These are phyloP conservation scores for Dactylellina haptotyla DNA, from an alignment of 2,329 filamentous ascomycete species.

Conservation along the genomic window DNA sequence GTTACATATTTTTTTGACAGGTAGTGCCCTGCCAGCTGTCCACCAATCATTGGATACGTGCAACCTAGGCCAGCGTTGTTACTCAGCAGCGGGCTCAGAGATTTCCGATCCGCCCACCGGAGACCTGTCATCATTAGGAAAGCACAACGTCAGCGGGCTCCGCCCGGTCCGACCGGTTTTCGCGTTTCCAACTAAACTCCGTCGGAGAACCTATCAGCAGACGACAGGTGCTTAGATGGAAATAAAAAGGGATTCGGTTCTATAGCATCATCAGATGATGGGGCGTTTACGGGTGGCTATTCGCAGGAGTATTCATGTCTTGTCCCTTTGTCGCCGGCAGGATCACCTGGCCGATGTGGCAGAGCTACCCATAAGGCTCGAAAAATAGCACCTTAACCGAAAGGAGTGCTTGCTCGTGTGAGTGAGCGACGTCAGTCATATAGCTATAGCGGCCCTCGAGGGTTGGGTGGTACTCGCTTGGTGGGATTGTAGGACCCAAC, in stretches of 20 bases:
- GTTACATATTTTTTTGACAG: conserved; percentile 26
- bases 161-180: conserved; percentile 42
- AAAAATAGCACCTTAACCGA: conserved; percentile 31
- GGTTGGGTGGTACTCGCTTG: conserved; percentile 14
- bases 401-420: conserved; percentile 50
- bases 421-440: conserved; percentile 39
- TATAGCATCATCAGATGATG: conserved; percentile 36
- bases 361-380: conserved; percentile 26
- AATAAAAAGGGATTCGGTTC: no score
- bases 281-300: conserved; percentile 9
- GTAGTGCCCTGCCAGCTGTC: conserved; percentile 39
- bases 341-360: conserved; percentile 48
- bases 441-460: no score
- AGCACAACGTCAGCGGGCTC: conserved; percentile 50
- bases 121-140: conserved; percentile 35
- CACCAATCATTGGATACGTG: conserved; percentile 48
- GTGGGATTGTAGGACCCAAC: conserved; percentile 8
- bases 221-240: no score
- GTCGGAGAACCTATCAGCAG: conserved; percentile 29
- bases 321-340: conserved; percentile 15
- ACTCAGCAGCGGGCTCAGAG: conserved; percentile 33
- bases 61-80: conserved; percentile 27
- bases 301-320: conserved; percentile 2
- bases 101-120: conserved; percentile 3
- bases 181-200: conserved; percentile 15